Conservation (phyloP, 345 rosid species). For the Ceriops tagal region DNA sequence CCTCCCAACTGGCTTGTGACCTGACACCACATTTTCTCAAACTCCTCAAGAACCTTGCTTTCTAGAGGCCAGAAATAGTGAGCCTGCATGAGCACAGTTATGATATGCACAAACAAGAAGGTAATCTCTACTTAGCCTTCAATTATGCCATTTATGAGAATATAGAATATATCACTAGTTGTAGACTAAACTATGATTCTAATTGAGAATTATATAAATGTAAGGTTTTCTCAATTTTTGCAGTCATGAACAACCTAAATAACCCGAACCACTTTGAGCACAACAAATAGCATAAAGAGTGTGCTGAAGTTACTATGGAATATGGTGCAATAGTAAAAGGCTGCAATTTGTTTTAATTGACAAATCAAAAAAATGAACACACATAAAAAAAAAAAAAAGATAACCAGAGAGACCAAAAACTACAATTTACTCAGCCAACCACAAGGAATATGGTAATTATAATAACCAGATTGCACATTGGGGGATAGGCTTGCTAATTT, state of each 20-base stretch:
- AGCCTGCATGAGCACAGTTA: slow-evolving; percentile 44
- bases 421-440: not conserved
- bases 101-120: not conserved
- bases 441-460: not conserved
- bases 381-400: not conserved
- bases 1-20: slow-evolving; percentile 55
- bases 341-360: not conserved
- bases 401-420: not conserved
- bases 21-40: slow-evolving; percentile 65
- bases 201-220: too few relatives aligned
- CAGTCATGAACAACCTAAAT: not conserved
- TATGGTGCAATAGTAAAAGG: not conserved
- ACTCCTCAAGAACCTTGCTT: slow-evolving; percentile 40
- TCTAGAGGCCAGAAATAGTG: slow-evolving; percentile 76
- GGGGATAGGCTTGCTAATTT: not conserved
- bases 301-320: not conserved
- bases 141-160: too few relatives aligned
- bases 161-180: too few relatives aligned
- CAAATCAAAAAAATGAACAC: not conserved
- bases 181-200: too few relatives aligned
- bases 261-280: too few relatives aligned
- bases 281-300: not conserved
- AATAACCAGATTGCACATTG: not conserved
- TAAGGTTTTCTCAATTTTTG: not conserved
- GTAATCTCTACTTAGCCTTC: slow-evolving; percentile 1